phyloP scores from a whole-genome alignment of 2,329 filamentous ascomycete genomes.

The Microdochium bolleyi region DNA sequence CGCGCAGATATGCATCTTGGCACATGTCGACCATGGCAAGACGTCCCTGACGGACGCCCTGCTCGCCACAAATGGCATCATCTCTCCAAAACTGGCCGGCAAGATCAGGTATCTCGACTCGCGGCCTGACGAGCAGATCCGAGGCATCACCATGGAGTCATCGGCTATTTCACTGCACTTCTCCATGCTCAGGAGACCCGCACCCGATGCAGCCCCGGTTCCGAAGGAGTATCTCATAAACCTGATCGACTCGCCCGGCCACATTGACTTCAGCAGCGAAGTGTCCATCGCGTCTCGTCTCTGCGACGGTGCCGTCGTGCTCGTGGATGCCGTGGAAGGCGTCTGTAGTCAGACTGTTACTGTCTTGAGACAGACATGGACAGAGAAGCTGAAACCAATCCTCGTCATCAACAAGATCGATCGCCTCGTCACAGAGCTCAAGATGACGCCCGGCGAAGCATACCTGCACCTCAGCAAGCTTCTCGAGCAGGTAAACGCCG shows the following conservation, averaged over 20 bases:
- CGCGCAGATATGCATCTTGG: constrained; percentile 83
- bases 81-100: constrained; percentile 92
- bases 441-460: constrained; percentile 85
- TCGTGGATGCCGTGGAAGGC: constrained; percentile 95
- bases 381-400: constrained; percentile 87
- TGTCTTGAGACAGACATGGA: constrained; percentile 89
- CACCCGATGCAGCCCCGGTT: constrained; percentile 59
- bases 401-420: constrained; percentile 99
- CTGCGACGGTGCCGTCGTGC: constrained; percentile 87
- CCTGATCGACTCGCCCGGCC: constrained; percentile 92
- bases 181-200: constrained; percentile 72
- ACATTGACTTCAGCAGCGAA: constrained; percentile 98
- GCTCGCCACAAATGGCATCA: constrained; percentile 98
- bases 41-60: constrained; percentile 94
- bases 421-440: constrained; percentile 83
- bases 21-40: constrained; percentile 97
- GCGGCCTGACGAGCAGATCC: constrained; percentile 86
- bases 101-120: constrained; percentile 98
- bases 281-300: constrained; percentile 92
- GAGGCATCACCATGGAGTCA: constrained; percentile 99
- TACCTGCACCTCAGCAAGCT: constrained; percentile 84
- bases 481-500: constrained; percentile 92
- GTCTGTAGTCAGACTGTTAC: constrained; percentile 99
- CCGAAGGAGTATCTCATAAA: constrained; percentile 93
- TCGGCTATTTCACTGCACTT: constrained; percentile 96